Percentiles rank a stretch among this genome's conserved stretches.
Evolutionary conservation across 345 rosid species (phyloP).

Genomic region (Ceriops decandra): DNA sequence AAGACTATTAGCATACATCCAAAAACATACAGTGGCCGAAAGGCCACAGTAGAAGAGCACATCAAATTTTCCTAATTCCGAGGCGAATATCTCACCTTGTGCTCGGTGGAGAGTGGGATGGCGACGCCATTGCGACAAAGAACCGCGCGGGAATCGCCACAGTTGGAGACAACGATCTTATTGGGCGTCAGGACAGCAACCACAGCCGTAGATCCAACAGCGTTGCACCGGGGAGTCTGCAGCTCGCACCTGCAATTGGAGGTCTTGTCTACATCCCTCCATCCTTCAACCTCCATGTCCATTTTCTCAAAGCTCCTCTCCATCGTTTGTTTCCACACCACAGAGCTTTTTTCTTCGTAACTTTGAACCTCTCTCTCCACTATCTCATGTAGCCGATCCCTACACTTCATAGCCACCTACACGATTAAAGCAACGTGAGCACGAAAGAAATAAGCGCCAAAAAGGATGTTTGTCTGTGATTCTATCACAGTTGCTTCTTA

Average conservation of each 20-base stretch:
- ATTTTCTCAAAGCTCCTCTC: conserved; percentile 47
- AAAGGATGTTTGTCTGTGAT: too few species aligned
- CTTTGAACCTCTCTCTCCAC: conserved; percentile 42
- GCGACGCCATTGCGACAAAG: conserved; percentile 76
- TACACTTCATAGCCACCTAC: conserved; percentile 67
- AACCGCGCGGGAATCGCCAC: conserved; percentile 89
- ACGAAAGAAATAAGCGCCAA: not conserved
- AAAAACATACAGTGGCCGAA: too few species aligned
- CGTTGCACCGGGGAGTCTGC: conserved; percentile 74
- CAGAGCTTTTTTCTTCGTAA: conserved; percentile 2
- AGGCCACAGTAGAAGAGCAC: too few species aligned
- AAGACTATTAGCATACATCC: too few species aligned
- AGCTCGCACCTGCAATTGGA: conserved; percentile 64
- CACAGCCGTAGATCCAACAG: conserved; percentile 87
- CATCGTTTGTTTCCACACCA: conserved; percentile 63
- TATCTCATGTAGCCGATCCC: conserved; percentile 57
- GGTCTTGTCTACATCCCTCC: conserved; percentile 17
- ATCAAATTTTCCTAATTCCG: not conserved
- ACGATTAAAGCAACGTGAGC: not conserved
- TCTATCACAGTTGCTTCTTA: too few species aligned
- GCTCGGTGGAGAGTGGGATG: conserved; percentile 70
- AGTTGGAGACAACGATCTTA: conserved; percentile 66
- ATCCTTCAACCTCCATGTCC: conserved; percentile 56
- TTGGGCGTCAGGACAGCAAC: conserved; percentile 63
- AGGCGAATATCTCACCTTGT: conserved; percentile 41